phyloP scores from a whole-genome alignment of 345 rosid species.

The Theobroma cacao region DNA sequence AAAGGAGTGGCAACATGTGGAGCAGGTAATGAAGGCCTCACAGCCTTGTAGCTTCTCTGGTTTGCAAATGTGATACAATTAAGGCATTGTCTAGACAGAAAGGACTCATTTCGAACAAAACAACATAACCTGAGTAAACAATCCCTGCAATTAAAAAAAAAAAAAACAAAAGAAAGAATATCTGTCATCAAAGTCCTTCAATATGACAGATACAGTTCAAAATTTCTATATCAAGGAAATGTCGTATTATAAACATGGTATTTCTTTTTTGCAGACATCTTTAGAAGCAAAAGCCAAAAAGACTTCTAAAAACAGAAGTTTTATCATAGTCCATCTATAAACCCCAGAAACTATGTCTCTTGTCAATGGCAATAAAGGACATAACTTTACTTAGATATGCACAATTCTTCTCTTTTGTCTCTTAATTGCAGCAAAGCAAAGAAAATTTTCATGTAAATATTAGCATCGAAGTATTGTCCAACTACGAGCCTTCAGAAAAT shows the following conservation, averaged over 20 bases:
- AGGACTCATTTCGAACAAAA: constrained; percentile 17
- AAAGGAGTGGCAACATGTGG: constrained; percentile 12
- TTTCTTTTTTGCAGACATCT: neutral
- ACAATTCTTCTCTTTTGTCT: neutral
- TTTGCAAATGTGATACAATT: constrained; percentile 9
- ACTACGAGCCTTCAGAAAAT: neutral
- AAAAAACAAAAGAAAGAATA: constrained; percentile 4
- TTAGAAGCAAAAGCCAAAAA: neutral
- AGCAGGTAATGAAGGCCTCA: constrained; percentile 20
- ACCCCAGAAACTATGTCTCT: neutral
- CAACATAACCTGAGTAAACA: constrained; percentile 20
- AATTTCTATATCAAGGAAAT: neutral
- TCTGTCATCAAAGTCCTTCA: constrained; percentile 12
- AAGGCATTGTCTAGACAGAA: constrained; percentile 12
- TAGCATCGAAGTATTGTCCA: neutral
- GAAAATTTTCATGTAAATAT: neutral
- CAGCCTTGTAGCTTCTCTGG: constrained; percentile 21
- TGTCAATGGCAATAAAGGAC: neutral
- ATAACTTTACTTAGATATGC: neutral
- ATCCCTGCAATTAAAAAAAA: constrained; percentile 32
- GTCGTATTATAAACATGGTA: neutral
- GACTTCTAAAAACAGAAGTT: neutral
- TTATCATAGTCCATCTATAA: neutral
- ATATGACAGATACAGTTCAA: neutral
- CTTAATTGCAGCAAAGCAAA: neutral